Base-by-base conservation (phyloP, 805 yeast species). In the Nakazawaea peltata region DNA sequence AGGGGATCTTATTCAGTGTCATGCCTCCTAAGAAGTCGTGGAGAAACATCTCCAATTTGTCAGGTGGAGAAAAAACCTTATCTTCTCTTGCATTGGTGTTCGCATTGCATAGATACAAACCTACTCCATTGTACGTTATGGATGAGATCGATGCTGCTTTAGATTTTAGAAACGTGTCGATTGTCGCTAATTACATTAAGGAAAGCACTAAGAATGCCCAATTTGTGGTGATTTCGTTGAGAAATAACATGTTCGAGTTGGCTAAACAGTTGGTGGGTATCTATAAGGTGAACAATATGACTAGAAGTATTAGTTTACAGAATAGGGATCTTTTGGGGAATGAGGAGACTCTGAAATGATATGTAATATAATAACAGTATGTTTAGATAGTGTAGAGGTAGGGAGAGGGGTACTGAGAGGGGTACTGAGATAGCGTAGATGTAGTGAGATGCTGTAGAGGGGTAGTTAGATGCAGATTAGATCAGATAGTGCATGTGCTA, bases 21-120 rank as follows among this genome's bases (percentile, higher is more conserved):
- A 92, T 92, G 98, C 99, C 99, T 2, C 99, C 99, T 0, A 90
- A 87, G 61, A 92, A 92, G 56, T 80, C 94, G 26, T 92, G 99
- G 99, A 82, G 83, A 52, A 92, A 92, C 49, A 92, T 92, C 36
- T 77, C 95, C 14, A 92, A 92, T 50, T 61, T 92, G 38, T 87
- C 97, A 2, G 99, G 99, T 45, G 99, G 99, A 44, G 99, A 92
- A 50, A 92, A 92, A 59, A 92, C 99, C 0, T 69, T 92, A 43
- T 82, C 95, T 48, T 90, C 97, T 0, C 67, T 92, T 49, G 97
- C 98, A 0, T 65, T 92, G 46, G 98, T 92, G 3, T 92, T 92
- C 67, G 97, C 98, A 0, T 69, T 92, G 19, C 98, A 92, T 56
- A 82, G 84, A 46, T 92, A 86, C 57, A 92, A 86, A 54, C 98